Evolutionary conservation across 495 filamentous ascomycete genomes (phyloP).

Genomic region (Aspergillus diversus): DNA sequence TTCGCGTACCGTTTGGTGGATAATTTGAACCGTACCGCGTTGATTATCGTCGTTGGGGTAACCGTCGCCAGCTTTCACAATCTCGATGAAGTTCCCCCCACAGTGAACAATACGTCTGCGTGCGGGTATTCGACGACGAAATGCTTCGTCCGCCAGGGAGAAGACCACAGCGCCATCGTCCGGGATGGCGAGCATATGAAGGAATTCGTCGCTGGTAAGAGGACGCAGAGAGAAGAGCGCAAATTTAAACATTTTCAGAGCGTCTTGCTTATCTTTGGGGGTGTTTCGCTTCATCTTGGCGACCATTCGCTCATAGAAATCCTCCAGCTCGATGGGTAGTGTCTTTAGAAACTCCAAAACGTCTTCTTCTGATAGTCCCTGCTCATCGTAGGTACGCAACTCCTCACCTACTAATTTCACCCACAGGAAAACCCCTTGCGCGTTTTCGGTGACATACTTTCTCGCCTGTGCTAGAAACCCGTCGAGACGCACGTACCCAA

Average conservation of each 20-base stretch:
- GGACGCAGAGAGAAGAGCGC: conserved; percentile 11
- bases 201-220: conserved; percentile 3
- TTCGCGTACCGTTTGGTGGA: conserved; percentile 20
- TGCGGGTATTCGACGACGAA: background rate
- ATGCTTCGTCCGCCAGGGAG: background rate
- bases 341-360: conserved; percentile 7
- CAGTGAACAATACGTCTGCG: conserved; percentile 9
- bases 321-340: conserved; percentile 10
- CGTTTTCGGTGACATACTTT: conserved; percentile 9
- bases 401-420: conserved; percentile 13
- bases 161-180: background rate
- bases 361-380: conserved; percentile 4
- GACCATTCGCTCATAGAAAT: conserved; percentile 12
- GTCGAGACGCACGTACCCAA: background rate
- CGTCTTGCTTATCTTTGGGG: background rate
- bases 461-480: background rate
- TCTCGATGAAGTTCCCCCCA: conserved; percentile 15
- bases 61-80: background rate
- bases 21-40: conserved; percentile 9
- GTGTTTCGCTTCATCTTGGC: background rate
- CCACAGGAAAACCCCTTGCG: conserved; percentile 19
- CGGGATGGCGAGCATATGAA: conserved; percentile 11
- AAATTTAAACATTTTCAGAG: conserved; percentile 10
- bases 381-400: conserved; percentile 7
- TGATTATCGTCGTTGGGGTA: background rate